These are phyloP conservation scores for Claviceps maximensis DNA, from an alignment of 2,329 filamentous ascomycete genomes.

Conservation along the genomic window DNA sequence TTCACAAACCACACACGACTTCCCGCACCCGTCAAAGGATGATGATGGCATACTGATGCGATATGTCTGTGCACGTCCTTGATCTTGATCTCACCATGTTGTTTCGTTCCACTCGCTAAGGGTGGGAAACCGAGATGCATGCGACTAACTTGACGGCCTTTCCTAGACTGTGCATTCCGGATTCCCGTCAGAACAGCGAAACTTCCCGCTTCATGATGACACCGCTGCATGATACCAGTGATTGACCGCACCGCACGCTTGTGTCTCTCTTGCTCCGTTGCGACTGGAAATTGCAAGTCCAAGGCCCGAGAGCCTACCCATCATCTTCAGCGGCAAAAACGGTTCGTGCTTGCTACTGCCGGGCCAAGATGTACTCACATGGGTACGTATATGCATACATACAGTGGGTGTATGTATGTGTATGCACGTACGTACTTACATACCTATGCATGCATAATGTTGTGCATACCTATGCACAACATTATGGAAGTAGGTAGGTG, in stretches of 20 bases:
- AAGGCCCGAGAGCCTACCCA: no score
- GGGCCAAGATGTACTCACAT: not conserved
- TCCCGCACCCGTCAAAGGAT: not conserved
- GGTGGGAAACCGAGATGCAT: not conserved
- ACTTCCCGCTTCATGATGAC: not conserved
- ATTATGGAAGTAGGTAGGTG: not conserved
- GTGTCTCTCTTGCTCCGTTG: not conserved
- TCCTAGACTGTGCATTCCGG: not conserved
- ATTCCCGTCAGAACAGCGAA: not conserved
- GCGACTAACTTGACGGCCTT: not conserved
- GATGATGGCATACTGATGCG: not conserved
- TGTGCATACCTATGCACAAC: no score
- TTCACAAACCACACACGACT: not conserved
- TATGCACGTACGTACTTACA: no score
- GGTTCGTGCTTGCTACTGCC: no score
- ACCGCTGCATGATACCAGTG: not conserved
- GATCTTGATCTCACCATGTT: not conserved
- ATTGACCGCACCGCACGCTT: not conserved
- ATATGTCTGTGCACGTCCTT: not conserved
- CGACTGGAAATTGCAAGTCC: not conserved
- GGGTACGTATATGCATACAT: no score
- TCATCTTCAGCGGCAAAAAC: no score
- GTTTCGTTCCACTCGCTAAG: not conserved
- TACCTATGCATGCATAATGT: no score
- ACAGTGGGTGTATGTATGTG: no score